phyloP scores from a whole-genome alignment of 169 alveolate species.

The Sarcocystis neurona region DNA sequence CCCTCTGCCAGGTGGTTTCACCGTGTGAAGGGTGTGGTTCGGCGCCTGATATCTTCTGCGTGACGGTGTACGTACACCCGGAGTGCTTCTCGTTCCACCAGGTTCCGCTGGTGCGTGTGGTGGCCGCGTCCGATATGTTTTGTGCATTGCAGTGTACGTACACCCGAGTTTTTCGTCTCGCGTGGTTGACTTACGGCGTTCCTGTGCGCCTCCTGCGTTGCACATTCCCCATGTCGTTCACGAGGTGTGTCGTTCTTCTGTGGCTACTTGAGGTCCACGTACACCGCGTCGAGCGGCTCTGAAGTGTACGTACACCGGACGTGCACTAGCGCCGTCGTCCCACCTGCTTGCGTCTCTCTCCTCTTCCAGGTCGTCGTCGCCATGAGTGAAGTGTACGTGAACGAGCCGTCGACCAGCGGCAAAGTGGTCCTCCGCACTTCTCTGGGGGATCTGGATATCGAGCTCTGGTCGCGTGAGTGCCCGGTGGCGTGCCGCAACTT shows the following conservation, averaged over 20 bases:
- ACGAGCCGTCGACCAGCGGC: constrained; percentile 88
- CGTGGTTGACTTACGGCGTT: too few relatives aligned
- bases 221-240: neutral
- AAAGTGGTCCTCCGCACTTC: constrained; percentile 85
- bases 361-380: neutral
- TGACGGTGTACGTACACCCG: too few relatives aligned
- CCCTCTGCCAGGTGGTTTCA: too few relatives aligned
- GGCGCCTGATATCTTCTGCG: too few relatives aligned
- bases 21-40: too few relatives aligned
- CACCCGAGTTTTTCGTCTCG: too few relatives aligned
- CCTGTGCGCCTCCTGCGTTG: neutral
- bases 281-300: neutral
- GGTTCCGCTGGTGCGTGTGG: too few relatives aligned
- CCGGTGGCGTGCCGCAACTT: constrained; percentile 90
- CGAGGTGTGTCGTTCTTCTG: neutral
- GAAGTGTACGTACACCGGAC: neutral
- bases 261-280: neutral
- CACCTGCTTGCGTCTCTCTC: neutral
- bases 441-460: constrained; percentile 86
- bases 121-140: too few relatives aligned
- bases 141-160: too few relatives aligned
- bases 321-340: neutral
- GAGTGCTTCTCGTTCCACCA: too few relatives aligned
- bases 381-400: constrained; percentile 76
- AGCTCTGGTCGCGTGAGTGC: constrained; percentile 87